A percentile compares a stretch with the other conserved stretches of the same genome.
These are phyloP conservation scores for Inga laurina DNA, from an alignment of 306 rosid species.

Conservation along the genomic window DNA sequence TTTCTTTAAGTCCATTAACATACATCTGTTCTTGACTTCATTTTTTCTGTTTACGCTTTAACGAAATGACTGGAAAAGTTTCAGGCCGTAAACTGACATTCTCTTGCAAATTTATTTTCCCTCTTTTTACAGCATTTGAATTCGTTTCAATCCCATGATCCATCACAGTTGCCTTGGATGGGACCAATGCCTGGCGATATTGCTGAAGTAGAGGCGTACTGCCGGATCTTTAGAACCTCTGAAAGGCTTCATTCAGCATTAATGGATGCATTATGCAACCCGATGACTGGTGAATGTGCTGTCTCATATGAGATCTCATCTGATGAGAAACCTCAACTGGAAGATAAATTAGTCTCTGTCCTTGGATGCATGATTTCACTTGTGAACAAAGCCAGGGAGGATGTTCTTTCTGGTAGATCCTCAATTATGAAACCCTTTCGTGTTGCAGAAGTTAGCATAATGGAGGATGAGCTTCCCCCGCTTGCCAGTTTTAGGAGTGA, in stretches of 20 bases:
- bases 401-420: slow-evolving; percentile 87
- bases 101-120: slow-evolving; percentile 16
- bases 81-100: slow-evolving; percentile 39
- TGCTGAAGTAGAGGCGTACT: slow-evolving; percentile 95
- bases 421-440: slow-evolving; percentile 55
- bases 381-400: slow-evolving; percentile 81
- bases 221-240: slow-evolving; percentile 87
- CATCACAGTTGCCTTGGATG: slow-evolving; percentile 59
- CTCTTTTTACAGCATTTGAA: slow-evolving; percentile 40
- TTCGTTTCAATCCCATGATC: slow-evolving; percentile 53
- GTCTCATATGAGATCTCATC: slow-evolving; percentile 80
- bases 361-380: slow-evolving; percentile 89
- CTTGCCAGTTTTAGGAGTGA: slow-evolving; percentile 81
- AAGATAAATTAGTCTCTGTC: slow-evolving; percentile 93
- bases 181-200: slow-evolving; percentile 98
- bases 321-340: slow-evolving; percentile 83
- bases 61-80: slow-evolving; percentile 23
- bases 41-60: slow-evolving; percentile 11
- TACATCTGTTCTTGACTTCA: not conserved
- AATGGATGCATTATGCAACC: slow-evolving; percentile 89
- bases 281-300: slow-evolving; percentile 86
- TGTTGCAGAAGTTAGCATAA: slow-evolving; percentile 44
- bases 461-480: slow-evolving; percentile 80
- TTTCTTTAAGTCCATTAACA: slow-evolving; percentile 8
- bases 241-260: slow-evolving; percentile 79